Evolutionary conservation across 225 moss, liverwort and hornwort genomes (phyloP).

Genomic region (Pseudisothecium myosuroides): DNA sequence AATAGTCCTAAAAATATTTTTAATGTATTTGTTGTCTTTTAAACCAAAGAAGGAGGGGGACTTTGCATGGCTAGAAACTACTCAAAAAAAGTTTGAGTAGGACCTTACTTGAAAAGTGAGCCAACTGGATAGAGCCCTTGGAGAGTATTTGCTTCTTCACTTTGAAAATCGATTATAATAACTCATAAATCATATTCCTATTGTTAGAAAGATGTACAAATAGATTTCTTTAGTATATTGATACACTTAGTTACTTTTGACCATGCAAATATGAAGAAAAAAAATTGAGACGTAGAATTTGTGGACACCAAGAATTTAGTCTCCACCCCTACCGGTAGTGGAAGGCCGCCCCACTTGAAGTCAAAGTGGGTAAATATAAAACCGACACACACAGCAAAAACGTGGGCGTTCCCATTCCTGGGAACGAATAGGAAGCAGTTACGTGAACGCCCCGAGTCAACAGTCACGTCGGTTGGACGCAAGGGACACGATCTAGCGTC

Average conservation of each 20-base stretch:
- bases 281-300: too few relatives aligned
- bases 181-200: neutral
- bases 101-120: neutral
- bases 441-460: neutral
- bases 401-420: neutral
- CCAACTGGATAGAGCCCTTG: accelerated
- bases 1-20: neutral
- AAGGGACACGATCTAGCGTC: neutral
- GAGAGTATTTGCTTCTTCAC: accelerated
- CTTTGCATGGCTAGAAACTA: neutral
- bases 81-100: neutral
- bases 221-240: neutral
- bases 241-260: neutral
- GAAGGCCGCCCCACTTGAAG: neutral
- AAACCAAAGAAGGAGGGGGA: accelerated
- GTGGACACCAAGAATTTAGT: too few relatives aligned
- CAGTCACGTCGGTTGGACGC: constrained; percentile 4
- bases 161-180: neutral
- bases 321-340: neutral
- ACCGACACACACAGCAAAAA: neutral
- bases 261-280: neutral
- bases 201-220: accelerated
- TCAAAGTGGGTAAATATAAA: neutral
- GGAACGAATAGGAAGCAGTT: neutral
- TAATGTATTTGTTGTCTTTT: neutral